Evolutionary conservation across 345 rosid genomes (phyloP).

Genomic region (Eutrema japonicum): DNA sequence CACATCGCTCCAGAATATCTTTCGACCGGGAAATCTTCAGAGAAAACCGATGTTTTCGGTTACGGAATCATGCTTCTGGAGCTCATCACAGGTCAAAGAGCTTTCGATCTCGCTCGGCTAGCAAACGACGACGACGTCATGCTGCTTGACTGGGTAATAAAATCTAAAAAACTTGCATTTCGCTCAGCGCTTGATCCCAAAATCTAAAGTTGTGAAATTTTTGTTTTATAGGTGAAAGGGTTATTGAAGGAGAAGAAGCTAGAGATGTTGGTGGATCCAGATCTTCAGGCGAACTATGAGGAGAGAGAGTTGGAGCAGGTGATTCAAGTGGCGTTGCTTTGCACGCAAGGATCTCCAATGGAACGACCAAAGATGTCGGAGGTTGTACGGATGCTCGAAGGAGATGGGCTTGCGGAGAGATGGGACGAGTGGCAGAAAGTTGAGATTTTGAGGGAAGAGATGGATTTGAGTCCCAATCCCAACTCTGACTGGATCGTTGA

Average conservation of each 20-base stretch:
- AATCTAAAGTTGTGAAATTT: background rate
- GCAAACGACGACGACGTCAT: conserved; percentile 98
- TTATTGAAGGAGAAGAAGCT: conserved; percentile 90
- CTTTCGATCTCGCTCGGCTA: conserved; percentile 95
- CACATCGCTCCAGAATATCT: conserved; percentile 98
- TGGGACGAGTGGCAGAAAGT: conserved; percentile 99
- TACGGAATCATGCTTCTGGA: conserved; percentile 97
- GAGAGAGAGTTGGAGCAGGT: conserved; percentile 86
- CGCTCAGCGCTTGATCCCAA: background rate
- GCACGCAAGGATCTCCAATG: conserved; percentile 93
- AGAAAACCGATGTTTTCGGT: conserved; percentile 96
- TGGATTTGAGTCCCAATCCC: conserved; percentile 72
- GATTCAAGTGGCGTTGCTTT: conserved; percentile 90
- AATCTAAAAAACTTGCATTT: conserved; percentile 4
- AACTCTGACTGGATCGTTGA: conserved; percentile 86
- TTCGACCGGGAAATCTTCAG: conserved; percentile 94
- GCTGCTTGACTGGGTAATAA: conserved; percentile 97
- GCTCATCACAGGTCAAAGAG: conserved; percentile 94
- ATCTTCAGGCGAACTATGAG: conserved; percentile 71
- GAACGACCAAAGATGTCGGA: conserved; percentile 98
- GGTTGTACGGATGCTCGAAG: conserved; percentile 95
- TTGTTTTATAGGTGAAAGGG: conserved; percentile 75
- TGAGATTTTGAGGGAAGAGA: conserved; percentile 86
- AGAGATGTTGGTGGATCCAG: conserved; percentile 96
- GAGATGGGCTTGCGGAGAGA: conserved; percentile 85